Evolutionary conservation across 192 early-diverging fungal species (phyloP), one percentile per base, ranked within the genome.

Genomic region (Entomortierella lignicola): DNA sequence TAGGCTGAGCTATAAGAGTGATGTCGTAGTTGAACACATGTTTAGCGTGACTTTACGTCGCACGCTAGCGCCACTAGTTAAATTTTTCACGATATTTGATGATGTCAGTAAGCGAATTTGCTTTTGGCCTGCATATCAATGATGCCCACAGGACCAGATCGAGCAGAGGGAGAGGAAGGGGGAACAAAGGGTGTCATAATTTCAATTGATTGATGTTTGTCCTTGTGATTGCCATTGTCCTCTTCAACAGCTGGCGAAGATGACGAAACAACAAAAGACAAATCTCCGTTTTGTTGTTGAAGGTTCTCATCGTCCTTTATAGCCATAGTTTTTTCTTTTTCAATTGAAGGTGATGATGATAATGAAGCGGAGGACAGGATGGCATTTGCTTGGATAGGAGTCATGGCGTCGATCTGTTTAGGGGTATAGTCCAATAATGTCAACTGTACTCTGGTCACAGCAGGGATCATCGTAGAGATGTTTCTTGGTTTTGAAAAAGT

Each of bases 381-480:
- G 10, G 42, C 31, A 4, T 60, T 32, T 8, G 62, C 75, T 42
- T 70, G 56, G 10, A 31, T 54, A 13, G 43, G 55, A 0, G 75
- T 65, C 75, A 79, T 66, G 39, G 56, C 50, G 32, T 79, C 63
- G 31, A 79, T 79, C n/a, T 70, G 65, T 56, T 60, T 65, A 1
- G 75, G 62, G 12, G 67, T 65, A 44, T 70, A 79, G 32, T 79
- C 67, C 55, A 79, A 42, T 60, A 79, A 59, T 0, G 75, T 56
- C 39, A 79, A 29, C 20, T 39, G 55, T 13, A 79, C 75, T 18
- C 75, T 29, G 27, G 39, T 57, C 52, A 70, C 75, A 0, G 75
- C 75, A 0, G 68, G 4, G 39, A 79, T 55, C 67, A 60, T 60
- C 10, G 37, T 51, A 17, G n/a, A 53, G n/a, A 55, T 25, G 13